These are phyloP conservation scores for Podospora anserina DNA, from an alignment of 495 filamentous ascomycete genomes.

Conservation along the genomic window DNA sequence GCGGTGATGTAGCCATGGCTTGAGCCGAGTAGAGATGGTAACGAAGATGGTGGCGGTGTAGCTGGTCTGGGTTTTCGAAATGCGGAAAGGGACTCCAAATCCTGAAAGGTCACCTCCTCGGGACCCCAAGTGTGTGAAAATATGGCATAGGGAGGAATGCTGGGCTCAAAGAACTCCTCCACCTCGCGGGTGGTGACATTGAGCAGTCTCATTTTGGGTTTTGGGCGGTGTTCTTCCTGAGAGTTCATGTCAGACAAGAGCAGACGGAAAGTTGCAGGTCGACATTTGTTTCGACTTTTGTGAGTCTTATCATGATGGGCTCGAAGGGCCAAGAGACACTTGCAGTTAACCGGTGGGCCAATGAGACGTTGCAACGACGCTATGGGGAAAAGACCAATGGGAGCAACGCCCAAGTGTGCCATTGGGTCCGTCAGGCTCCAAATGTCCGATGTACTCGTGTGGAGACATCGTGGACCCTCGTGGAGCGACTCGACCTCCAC, in stretches of 20 bases:
- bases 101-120: slow-evolving; percentile 34
- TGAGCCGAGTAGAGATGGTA: neutral
- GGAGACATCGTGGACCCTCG: neutral
- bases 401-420: neutral
- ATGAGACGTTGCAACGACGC: neutral
- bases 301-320: neutral
- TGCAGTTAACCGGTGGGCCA: neutral
- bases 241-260: neutral
- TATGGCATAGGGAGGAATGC: slow-evolving; percentile 42
- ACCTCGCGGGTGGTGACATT: slow-evolving; percentile 36
- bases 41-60: neutral
- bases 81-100: slow-evolving; percentile 23
- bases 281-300: neutral
- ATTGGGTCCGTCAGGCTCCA: neutral
- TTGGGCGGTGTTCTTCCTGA: neutral
- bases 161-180: slow-evolving; percentile 31
- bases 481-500: neutral
- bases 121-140: slow-evolving; percentile 45
- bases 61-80: slow-evolving; percentile 15
- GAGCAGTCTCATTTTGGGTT: slow-evolving; percentile 37
- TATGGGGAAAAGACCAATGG: neutral
- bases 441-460: neutral
- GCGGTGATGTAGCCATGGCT: neutral
- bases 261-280: neutral
- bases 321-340: neutral